These are phyloP conservation scores for Botrytis pseudocinerea DNA, from an alignment of 2,329 filamentous ascomycete species.

Conservation along the genomic window DNA sequence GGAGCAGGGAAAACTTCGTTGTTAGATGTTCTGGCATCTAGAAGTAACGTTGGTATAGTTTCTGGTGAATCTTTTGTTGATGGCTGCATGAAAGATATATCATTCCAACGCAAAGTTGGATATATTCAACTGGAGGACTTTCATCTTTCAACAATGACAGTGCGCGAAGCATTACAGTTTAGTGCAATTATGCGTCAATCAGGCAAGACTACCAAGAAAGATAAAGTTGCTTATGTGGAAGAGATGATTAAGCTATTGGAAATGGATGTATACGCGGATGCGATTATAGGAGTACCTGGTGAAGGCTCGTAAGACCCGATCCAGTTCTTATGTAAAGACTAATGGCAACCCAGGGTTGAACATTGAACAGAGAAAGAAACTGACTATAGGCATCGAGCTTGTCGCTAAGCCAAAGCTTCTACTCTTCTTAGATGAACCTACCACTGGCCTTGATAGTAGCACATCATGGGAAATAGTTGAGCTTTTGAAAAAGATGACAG, in stretches of 20 bases:
- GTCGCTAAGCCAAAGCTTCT: constrained; percentile 68
- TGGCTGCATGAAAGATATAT: constrained; percentile 57
- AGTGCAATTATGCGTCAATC: constrained; percentile 84
- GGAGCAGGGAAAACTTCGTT: constrained; percentile 85
- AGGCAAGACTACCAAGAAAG: constrained; percentile 63
- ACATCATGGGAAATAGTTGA: constrained; percentile 90
- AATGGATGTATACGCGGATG: constrained; percentile 88
- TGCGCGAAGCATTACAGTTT: constrained; percentile 85
- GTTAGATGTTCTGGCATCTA: constrained; percentile 74
- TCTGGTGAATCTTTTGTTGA: constrained; percentile 75
- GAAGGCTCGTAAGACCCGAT: constrained; percentile 43
- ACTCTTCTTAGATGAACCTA: constrained; percentile 74
- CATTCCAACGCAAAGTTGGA: constrained; percentile 88
- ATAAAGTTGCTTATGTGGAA: constrained; percentile 85
- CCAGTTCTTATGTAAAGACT: constrained; percentile 82
- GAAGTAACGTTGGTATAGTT: constrained; percentile 86
- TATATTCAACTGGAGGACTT: constrained; percentile 75
- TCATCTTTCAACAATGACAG: constrained; percentile 79
- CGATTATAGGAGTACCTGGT: constrained; percentile 75
- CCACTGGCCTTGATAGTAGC: constrained; percentile 90
- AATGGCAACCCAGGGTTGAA: constrained; percentile 68
- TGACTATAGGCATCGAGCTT: constrained; percentile 73
- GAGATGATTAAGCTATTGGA: constrained; percentile 89
- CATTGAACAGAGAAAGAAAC: constrained; percentile 63
- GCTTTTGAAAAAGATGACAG: constrained; percentile 83